A percentile compares a stretch with the other conserved stretches of the same genome.
phyloP scores from a whole-genome alignment of 352 stramenopile genomes.

The Pythium sp. region DNA sequence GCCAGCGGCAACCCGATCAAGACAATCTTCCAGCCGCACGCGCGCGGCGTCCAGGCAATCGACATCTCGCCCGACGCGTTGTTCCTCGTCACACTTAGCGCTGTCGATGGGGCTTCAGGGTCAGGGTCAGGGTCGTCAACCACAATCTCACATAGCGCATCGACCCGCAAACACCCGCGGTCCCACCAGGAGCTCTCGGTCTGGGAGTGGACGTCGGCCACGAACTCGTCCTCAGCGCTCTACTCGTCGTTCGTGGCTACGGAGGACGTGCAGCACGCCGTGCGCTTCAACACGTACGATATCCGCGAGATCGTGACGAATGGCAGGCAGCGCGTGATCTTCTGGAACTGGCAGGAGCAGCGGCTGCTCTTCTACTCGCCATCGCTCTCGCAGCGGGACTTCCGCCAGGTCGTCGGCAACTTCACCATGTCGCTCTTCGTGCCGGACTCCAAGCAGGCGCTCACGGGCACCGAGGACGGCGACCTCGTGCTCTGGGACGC shows the following conservation, averaged over 20 bases:
- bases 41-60: slow-evolving; percentile 72
- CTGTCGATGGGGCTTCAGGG: slow-evolving; percentile 31
- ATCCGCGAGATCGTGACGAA: slow-evolving; percentile 89
- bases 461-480: slow-evolving; percentile 85
- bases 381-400: slow-evolving; percentile 79
- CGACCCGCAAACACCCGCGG: slow-evolving; percentile 22
- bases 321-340: slow-evolving; percentile 80
- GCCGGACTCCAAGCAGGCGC: slow-evolving; percentile 73
- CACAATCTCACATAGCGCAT: not conserved
- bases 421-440: slow-evolving; percentile 90
- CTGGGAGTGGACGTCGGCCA: slow-evolving; percentile 84
- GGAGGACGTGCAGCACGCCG: slow-evolving; percentile 68
- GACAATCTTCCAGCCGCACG: slow-evolving; percentile 88
- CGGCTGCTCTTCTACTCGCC: slow-evolving; percentile 82
- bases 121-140: slow-evolving; percentile 7
- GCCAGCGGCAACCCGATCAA: slow-evolving; percentile 84
- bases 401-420: slow-evolving; percentile 72
- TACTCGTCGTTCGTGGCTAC: slow-evolving; percentile 72
- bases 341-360: slow-evolving; percentile 88
- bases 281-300: slow-evolving; percentile 91
- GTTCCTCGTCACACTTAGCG: slow-evolving; percentile 85
- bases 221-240: slow-evolving; percentile 24
- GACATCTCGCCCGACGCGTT: slow-evolving; percentile 89
- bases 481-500: slow-evolving; percentile 89
- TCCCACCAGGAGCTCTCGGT: slow-evolving; percentile 81